Base-by-base conservation (phyloP, 495 filamentous ascomycete species). In the Cryomyces minteri region DNA sequence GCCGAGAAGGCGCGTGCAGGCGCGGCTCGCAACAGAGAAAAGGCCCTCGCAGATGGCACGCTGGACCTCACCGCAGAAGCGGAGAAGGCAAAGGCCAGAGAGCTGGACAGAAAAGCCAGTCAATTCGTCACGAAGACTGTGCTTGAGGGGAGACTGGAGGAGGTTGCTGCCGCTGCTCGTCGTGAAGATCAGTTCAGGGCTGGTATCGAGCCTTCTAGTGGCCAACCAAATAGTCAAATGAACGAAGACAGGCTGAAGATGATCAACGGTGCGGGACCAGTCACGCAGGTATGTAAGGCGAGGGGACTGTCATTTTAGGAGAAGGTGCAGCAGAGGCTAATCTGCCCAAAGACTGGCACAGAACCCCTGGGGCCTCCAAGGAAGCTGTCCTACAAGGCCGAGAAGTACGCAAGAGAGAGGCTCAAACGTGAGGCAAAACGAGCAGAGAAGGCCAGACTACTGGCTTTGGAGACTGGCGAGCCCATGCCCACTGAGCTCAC, bases 371-470 rank as follows among this genome's bases (percentile, higher is more conserved):
- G 18, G 18, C 18, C 18, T 25, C 2, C 18, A 25, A 38, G 10
- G 30, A 51, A 36, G 46, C 43, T 34, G 41, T 14, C 39, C 29
- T 9, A 30, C 8, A 47, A 55, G 36, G 38, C 25, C 14, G 14
- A 47, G 29, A 53, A 49, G 37, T n/a, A 44, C 30, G 46, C 18
- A 6, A 41, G 39, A 28, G 37, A 48, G 41, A 41, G 43, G 36
- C 6, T 41, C 31, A 47, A 48, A 43, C 46, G 50, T 29, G 43
- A 47, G 18, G 36, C 46, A 41, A 47, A 49, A 30, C 40, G 43
- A 8, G 46, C 42, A 29, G 42, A 43, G 25, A 52, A 50, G 36
- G 47, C 47, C 3, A 37, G 34, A 12, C 34, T 37, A 37, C 9
- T 12, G 12, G 34, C 34, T 12, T 12, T 37, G 12, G 9, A 37